A percentile compares a stretch with the other conserved stretches of the same genome.
phyloP scores from a whole-genome alignment of 768 basidiomycete species.

The Asterophora lycoperdoides region DNA sequence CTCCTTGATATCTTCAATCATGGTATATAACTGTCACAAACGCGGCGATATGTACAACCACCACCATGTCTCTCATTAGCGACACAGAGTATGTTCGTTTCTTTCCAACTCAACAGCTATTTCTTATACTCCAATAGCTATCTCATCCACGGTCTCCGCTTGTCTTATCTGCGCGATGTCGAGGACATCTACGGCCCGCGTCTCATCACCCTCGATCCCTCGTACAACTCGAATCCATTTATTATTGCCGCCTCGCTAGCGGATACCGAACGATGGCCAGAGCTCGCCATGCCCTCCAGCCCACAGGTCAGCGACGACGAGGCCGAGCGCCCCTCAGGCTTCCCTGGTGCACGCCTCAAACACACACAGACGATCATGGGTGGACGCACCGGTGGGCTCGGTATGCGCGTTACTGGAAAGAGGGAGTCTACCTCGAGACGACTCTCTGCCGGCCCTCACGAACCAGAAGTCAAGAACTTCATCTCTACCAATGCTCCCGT shows the following conservation, averaged over 20 bases:
- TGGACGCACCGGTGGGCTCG: slow-evolving; percentile 62
- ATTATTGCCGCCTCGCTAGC: slow-evolving; percentile 76
- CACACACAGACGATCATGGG: slow-evolving; percentile 91
- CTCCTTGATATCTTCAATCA: too few species aligned
- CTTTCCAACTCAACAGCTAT: background rate
- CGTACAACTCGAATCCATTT: slow-evolving; percentile 79
- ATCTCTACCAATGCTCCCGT: slow-evolving; percentile 30
- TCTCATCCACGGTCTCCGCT: slow-evolving; percentile 79
- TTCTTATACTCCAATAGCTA: slow-evolving; percentile 33
- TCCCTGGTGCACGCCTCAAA: slow-evolving; percentile 58
- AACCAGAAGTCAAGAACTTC: slow-evolving; percentile 34
- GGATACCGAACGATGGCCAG: slow-evolving; percentile 80
- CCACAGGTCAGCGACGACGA: slow-evolving; percentile 76
- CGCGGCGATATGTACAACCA: background rate
- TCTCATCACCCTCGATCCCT: slow-evolving; percentile 74
- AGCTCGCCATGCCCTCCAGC: slow-evolving; percentile 66
- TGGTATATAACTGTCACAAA: too few species aligned
- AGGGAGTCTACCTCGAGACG: slow-evolving; percentile 51
- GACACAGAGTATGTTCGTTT: slow-evolving; percentile 49
- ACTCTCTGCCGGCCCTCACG: slow-evolving; percentile 34
- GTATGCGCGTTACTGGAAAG: slow-evolving; percentile 72
- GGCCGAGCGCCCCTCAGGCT: slow-evolving; percentile 42
- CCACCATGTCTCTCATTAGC: slow-evolving; percentile 56
- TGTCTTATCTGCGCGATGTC: slow-evolving; percentile 84
- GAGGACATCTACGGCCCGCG: slow-evolving; percentile 83